Evolutionary conservation across 495 filamentous ascomycete genomes (phyloP), one percentile per base, ranked within the genome.

Genomic region (Aeminium ludgeri): DNA sequence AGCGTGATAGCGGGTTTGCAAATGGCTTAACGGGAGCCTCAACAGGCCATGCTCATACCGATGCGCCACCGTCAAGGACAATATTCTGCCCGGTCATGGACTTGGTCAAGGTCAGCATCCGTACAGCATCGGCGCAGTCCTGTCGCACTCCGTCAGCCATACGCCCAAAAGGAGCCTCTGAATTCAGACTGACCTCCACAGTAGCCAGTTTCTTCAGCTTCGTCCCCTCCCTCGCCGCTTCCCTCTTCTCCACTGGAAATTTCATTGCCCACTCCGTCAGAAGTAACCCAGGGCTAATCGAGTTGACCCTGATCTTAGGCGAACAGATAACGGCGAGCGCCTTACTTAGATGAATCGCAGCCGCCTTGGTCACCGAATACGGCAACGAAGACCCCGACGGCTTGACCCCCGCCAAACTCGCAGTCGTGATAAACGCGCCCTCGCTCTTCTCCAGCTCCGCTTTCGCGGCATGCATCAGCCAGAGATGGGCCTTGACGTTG

Each of bases 401-500:
- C 39, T 57, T 64, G 1, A 75, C 67, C 5, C 71, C 71, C 6
- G 69, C 69, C 20, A 70, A 38, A 45, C 59, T 65, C 4, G 70
- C 67, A 0, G 68, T 72, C 1, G 62, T 63, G 40, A 75, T 62
- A 44, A 75, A 73, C 3, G 58, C 56, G 6, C 71, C 71, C 36
- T 67, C 65, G 6, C 53, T 59, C 36, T 61, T 54, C 8, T 69
- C 65, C 13, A 73, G 59, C 20, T 65, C 43, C 17, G 58, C 53
- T 48, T 58, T 60, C 1, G 64, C 59, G 0, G 65, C 67, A 19
- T 70, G 62, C 50, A 70, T 64, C 6, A 75, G 55, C 59, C 62
- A 73, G 20, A 75, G 52, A 38, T 73, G 69, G 10, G 59, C 62
- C 51, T 75, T 75, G 20, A 75, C 70, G 43, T 75, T 75, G 57